Percentiles rank a stretch among this genome's conserved stretches.
Conservation (phyloP, 2,329 filamentous ascomycete species). For the Aspergillus transmontanensis region DNA sequence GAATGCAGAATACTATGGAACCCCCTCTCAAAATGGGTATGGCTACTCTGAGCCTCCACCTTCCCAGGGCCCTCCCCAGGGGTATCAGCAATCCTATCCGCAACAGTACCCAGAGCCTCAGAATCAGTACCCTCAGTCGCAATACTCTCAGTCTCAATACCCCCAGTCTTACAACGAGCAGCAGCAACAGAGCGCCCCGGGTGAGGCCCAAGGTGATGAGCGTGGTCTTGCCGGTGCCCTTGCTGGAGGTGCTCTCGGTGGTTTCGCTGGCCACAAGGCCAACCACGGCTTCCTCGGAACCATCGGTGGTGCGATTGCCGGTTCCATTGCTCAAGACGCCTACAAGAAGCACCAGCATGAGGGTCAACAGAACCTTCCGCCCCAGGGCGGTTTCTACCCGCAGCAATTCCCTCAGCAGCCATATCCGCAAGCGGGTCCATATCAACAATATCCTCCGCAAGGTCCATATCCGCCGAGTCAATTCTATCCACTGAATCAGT, state of each 20-base stretch:
- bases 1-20: neutral
- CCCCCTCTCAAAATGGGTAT: neutral
- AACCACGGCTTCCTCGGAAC: slow-evolving; percentile 52
- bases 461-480: neutral
- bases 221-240: slow-evolving; percentile 38
- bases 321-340: neutral
- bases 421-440: neutral
- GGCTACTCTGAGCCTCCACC: neutral
- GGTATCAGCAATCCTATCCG: neutral
- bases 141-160: neutral
- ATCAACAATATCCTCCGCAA: neutral
- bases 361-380: neutral
- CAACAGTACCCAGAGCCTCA: neutral
- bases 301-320: slow-evolving; percentile 47
- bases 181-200: too few relatives aligned
- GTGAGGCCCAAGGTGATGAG: neutral
- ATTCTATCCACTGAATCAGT: neutral
- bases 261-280: slow-evolving; percentile 50
- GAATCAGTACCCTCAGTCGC: neutral
- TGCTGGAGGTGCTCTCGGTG: slow-evolving; percentile 49
- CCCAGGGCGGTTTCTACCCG: neutral
- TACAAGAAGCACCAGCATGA: neutral
- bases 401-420: neutral
- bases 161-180: neutral
- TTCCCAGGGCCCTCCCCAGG: neutral